phyloP scores from a whole-genome alignment of 345 rosid genomes.

The Nephelium lappaceum region DNA sequence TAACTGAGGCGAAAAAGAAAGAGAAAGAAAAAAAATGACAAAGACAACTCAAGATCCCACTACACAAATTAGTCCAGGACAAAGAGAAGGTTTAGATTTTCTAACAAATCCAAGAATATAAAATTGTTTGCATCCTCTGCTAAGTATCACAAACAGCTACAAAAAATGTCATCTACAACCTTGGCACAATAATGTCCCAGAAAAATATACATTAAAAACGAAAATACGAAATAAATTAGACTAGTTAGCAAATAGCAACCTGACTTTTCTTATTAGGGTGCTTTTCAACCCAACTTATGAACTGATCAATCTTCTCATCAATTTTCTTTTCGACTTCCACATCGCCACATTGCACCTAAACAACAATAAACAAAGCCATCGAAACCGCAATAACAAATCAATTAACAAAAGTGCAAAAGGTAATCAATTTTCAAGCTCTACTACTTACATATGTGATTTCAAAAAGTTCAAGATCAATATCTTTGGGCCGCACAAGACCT shows the following conservation, averaged over 20 bases:
- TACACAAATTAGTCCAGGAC: neutral
- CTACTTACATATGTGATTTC: constrained; percentile 81
- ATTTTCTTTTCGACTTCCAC: constrained; percentile 87
- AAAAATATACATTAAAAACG: neutral
- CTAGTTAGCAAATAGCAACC: constrained; percentile 39
- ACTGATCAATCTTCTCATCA: constrained; percentile 90
- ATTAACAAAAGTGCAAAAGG: neutral
- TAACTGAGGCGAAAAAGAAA: neutral
- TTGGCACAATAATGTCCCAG: neutral
- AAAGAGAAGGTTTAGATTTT: neutral
- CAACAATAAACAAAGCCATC: neutral
- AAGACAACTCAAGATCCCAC: neutral
- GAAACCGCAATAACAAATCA: neutral
- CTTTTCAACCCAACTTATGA: constrained; percentile 87
- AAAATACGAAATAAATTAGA: neutral
- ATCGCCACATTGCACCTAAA: constrained; percentile 89
- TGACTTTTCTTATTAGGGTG: constrained; percentile 96
- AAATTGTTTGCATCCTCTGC: neutral
- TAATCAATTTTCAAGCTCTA: neutral
- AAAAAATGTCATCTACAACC: neutral
- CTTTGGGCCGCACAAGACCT: constrained; percentile 93
- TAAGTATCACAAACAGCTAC: neutral
- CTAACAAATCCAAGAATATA: neutral
- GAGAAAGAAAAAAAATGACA: neutral
- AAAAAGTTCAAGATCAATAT: constrained; percentile 85